A percentile compares a stretch with the other conserved stretches of the same genome.
phyloP scores from a whole-genome alignment of 2,329 filamentous ascomycete species.

The Cladosporium sphaerospermum region DNA sequence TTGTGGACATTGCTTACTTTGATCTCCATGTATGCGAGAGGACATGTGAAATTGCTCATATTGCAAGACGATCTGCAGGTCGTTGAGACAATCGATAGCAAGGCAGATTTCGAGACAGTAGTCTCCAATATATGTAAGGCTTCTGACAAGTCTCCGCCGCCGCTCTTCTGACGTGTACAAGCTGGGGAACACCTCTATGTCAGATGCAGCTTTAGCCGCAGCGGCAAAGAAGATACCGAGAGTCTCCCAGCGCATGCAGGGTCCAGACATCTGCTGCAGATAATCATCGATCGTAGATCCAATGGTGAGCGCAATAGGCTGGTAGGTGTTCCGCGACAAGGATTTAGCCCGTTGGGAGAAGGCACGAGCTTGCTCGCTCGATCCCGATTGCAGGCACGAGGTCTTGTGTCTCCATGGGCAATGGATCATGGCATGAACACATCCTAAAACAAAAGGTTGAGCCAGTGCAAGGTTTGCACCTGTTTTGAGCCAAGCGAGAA shows the following conservation, averaged over 20 bases:
- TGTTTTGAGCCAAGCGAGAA: slow-evolving; percentile 21
- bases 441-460: slow-evolving; percentile 19
- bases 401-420: slow-evolving; percentile 1
- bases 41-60: slow-evolving; percentile 45
- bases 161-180: slow-evolving; percentile 21
- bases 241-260: slow-evolving; percentile 34
- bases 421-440: slow-evolving; percentile 19
- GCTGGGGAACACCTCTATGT: slow-evolving; percentile 29
- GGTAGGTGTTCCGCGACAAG: slow-evolving; percentile 2
- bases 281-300: slow-evolving; percentile 7
- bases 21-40: slow-evolving; percentile 39
- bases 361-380: neutral
- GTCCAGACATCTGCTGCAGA: slow-evolving; percentile 5
- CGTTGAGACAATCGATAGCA: slow-evolving; percentile 35
- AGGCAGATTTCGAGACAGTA: slow-evolving; percentile 32
- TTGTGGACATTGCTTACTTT: slow-evolving; percentile 31
- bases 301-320: neutral
- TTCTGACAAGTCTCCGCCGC: slow-evolving; percentile 29
- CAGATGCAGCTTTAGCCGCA: slow-evolving; percentile 32
- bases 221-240: slow-evolving; percentile 36
- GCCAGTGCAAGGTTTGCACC: slow-evolving; percentile 26
- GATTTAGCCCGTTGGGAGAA: neutral
- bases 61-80: slow-evolving; percentile 41
- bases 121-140: slow-evolving; percentile 18
- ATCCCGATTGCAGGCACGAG: slow-evolving; percentile 11